A percentile compares a stretch with the other conserved stretches of the same genome.
Conservation (phyloP, 768 basidiomycete species). For the Paxillus ammoniavirescens region DNA sequence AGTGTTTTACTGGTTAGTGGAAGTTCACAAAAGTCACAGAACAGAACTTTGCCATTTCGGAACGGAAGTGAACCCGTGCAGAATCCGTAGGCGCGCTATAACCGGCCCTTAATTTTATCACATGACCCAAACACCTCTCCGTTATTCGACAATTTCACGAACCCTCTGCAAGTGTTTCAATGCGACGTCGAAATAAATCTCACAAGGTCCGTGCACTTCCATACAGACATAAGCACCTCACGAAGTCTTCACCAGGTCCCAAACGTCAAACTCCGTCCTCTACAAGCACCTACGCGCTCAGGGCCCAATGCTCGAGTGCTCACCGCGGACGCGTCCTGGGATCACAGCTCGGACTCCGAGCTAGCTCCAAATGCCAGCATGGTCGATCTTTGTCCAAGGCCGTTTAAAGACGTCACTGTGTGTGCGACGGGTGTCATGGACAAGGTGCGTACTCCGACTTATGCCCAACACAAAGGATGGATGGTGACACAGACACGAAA, state of each 20-base stretch:
- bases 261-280: slow-evolving; percentile 78
- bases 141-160: neutral
- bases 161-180: slow-evolving; percentile 18
- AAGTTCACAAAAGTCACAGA: too few species aligned
- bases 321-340: slow-evolving; percentile 28
- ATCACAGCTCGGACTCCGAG: slow-evolving; percentile 52
- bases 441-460: slow-evolving; percentile 51
- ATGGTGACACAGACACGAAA: neutral
- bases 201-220: slow-evolving; percentile 45
- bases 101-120: slow-evolving; percentile 27
- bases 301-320: slow-evolving; percentile 14
- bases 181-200: slow-evolving; percentile 63
- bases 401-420: slow-evolving; percentile 61
- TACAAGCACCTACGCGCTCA: slow-evolving; percentile 34
- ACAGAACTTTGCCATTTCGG: too few species aligned
- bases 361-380: slow-evolving; percentile 42
- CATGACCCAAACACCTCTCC: slow-evolving; percentile 8
- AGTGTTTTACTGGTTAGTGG: too few species aligned
- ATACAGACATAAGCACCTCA: neutral
- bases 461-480: neutral
- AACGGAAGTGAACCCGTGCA: too few species aligned
- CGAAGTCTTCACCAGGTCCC: slow-evolving; percentile 54
- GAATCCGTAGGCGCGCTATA: slow-evolving; percentile 1
- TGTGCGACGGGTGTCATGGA: slow-evolving; percentile 79
- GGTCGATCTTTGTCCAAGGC: slow-evolving; percentile 57